Evolutionary conservation across 495 filamentous ascomycete species (phyloP), one percentile per base, ranked within the genome.

Genomic region (Lentithecium fluviatile): DNA sequence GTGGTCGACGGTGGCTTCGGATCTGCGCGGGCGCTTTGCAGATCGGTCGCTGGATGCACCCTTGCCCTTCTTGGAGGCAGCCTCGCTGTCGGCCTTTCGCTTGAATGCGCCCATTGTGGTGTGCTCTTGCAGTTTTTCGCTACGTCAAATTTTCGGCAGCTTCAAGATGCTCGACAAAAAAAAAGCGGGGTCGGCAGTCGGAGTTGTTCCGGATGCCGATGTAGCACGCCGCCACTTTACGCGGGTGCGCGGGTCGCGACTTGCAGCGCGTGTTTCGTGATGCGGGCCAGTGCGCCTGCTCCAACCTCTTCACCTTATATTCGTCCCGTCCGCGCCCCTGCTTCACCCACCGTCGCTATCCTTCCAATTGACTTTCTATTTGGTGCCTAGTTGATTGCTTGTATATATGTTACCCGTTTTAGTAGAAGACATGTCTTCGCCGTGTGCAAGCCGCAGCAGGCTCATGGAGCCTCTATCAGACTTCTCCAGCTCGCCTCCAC

Each of bases 11-110:
- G 52, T 12, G 37, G 25, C 12, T 25, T 60, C 63, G 42, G 49
- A 48, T 60, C 66, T 66, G 8, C 62, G 62, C 32, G 32, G 63
- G 15, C 67, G 67, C 37, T 69, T 69, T 32, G 67, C 56, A 26
- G 58, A 49, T 26, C 63, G 58, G 20, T 66, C 50, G 42, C 34
- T 50, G 1, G 37, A 23, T 19, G 51, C n/a, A 34, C 45, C 32
- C 57, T 61, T 62, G 2, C 53, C 38, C 25, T 50, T 54, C 43
- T 55, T 58, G 0, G 50, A 42, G 36, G 50, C 13, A 21, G 20
- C 34, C 5, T 23, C 58, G 11, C 43, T 20, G 38, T 69, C 62
- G 15, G 62, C 66, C 23, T 62, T 58, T 50, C 66, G 56, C 50
- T 69, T 69, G 12, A 60, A 23, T 19, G 40, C 34, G 6, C 58